phyloP scores from a whole-genome alignment of 1,284 basidiomycete genomes.

The Malassezia yamatoensis region DNA sequence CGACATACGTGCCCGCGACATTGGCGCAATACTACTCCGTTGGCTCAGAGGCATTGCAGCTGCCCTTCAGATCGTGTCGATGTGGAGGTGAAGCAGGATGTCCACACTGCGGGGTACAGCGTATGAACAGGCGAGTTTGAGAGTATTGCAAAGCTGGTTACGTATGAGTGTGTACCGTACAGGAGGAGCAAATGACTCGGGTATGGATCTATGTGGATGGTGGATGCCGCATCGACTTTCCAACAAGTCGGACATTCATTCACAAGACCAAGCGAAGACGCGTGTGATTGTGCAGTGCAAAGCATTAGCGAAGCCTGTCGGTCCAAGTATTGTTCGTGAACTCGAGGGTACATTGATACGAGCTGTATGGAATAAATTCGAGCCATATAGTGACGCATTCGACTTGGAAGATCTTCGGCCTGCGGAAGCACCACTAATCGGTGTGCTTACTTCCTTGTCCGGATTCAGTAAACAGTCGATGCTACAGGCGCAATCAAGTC shows the following conservation, averaged over 20 bases:
- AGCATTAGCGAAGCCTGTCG: slow-evolving; percentile 66
- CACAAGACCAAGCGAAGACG: slow-evolving; percentile 49
- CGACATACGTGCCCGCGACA: slow-evolving; percentile 14
- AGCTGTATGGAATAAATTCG: slow-evolving; percentile 9
- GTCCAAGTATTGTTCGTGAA: slow-evolving; percentile 71
- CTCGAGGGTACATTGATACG: slow-evolving; percentile 54
- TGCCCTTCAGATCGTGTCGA: background rate
- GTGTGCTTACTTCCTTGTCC: slow-evolving; percentile 14
- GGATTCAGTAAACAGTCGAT: slow-evolving; percentile 32
- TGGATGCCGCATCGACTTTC: slow-evolving; percentile 60
- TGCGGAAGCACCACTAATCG: background rate
- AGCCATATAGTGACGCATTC: background rate
- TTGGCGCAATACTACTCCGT: slow-evolving; percentile 15
- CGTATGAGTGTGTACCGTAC: slow-evolving; percentile 66
- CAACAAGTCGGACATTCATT: background rate
- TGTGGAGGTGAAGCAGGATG: slow-evolving; percentile 4
- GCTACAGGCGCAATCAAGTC: slow-evolving; percentile 24
- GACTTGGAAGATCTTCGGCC: slow-evolving; percentile 16
- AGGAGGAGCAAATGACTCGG: slow-evolving; percentile 72
- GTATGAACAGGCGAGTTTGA: slow-evolving; percentile 64
- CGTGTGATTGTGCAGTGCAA: slow-evolving; percentile 83
- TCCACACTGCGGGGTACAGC: slow-evolving; percentile 57
- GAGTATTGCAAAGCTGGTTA: slow-evolving; percentile 57
- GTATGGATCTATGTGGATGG: slow-evolving; percentile 80
- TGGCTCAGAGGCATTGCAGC: slow-evolving; percentile 1